phyloP scores from a whole-genome alignment of 345 rosid species.

The Lepidium sativum region DNA sequence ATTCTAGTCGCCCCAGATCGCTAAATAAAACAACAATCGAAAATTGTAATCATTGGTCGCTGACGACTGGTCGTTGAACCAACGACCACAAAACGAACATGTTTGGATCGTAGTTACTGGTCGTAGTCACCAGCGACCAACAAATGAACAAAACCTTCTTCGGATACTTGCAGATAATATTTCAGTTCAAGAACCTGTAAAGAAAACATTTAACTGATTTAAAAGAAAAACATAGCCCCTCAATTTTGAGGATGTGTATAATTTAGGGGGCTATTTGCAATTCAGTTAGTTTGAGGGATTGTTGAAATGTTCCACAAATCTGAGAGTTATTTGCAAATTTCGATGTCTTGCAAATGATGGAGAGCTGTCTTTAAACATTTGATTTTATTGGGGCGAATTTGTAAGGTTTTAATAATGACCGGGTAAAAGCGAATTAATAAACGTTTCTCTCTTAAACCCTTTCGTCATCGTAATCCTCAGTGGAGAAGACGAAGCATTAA shows the following conservation, averaged over 20 bases:
- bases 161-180: background rate
- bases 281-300: background rate
- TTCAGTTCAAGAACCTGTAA: background rate
- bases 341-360: background rate
- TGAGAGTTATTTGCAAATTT: background rate
- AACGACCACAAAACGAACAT: too few relatives aligned
- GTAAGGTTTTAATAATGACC: background rate
- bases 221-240: background rate
- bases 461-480: slow-evolving; percentile 1
- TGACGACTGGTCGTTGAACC: too few relatives aligned
- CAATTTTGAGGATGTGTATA: background rate
- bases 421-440: background rate
- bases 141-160: background rate
- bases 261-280: background rate
- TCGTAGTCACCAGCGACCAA: too few relatives aligned
- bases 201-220: background rate
- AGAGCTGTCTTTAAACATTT: background rate
- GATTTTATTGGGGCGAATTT: background rate
- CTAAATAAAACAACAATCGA: too few relatives aligned
- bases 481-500: slow-evolving; percentile 1
- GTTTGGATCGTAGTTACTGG: too few relatives aligned
- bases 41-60: too few relatives aligned
- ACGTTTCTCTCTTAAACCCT: background rate
- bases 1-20: too few relatives aligned
- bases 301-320: background rate